These are phyloP conservation scores for Diplodia seriata DNA, from an alignment of 2,329 filamentous ascomycete species.

Conservation along the genomic window DNA sequence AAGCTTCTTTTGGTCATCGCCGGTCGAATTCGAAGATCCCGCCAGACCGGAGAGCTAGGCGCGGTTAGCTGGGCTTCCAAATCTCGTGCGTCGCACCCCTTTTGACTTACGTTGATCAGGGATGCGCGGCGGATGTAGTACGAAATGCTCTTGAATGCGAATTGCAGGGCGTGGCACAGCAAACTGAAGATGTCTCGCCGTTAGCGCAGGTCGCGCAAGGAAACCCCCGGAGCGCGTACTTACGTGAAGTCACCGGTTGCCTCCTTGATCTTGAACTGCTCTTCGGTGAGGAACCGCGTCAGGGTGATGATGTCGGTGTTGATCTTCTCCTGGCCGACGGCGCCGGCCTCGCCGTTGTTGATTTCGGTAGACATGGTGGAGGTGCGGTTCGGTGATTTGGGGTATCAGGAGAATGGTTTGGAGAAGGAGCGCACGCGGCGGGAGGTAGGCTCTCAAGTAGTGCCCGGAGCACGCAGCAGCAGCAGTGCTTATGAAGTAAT, in stretches of 20 bases:
- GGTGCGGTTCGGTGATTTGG: neutral
- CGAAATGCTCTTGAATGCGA: slow-evolving; percentile 99
- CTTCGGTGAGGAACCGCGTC: slow-evolving; percentile 93
- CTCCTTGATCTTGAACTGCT: slow-evolving; percentile 90
- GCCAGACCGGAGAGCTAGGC: slow-evolving; percentile 81
- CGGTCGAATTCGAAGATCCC: slow-evolving; percentile 91
- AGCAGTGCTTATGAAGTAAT: slow-evolving; percentile 32
- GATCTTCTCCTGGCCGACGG: slow-evolving; percentile 74
- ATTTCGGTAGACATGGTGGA: slow-evolving; percentile 43
- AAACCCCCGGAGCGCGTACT: slow-evolving; percentile 43
- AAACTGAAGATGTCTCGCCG: slow-evolving; percentile 62
- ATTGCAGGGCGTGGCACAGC: slow-evolving; percentile 96
- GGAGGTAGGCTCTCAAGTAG: slow-evolving; percentile 27
- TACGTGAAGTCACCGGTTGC: slow-evolving; percentile 99
- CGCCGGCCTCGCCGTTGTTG: slow-evolving; percentile 57
- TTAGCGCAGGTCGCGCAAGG: slow-evolving; percentile 13
- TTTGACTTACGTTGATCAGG: slow-evolving; percentile 72
- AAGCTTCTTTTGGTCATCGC: slow-evolving; percentile 99
- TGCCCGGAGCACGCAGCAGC: slow-evolving; percentile 14
- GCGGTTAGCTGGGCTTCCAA: neutral
- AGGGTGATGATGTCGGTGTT: slow-evolving; percentile 97
- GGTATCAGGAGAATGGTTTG: slow-evolving; percentile 25
- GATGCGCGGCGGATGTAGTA: slow-evolving; percentile 98
- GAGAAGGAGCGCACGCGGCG: neutral
- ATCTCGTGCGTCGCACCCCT: neutral